Evolutionary conservation across 2,329 filamentous ascomycete species (phyloP).

Genomic region (Fusarium bulbicola): DNA sequence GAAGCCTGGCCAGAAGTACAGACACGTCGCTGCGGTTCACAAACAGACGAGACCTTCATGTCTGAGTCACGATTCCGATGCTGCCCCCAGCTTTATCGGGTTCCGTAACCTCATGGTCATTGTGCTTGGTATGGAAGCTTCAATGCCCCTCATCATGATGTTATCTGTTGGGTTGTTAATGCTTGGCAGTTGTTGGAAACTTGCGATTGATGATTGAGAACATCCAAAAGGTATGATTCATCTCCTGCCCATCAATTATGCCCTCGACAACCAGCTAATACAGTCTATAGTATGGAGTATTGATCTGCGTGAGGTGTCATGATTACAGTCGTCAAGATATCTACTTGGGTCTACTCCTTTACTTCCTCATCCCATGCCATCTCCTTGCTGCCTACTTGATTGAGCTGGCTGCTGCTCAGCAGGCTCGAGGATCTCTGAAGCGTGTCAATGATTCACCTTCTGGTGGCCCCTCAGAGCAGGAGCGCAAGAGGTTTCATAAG

Average conservation of each 20-base stretch:
- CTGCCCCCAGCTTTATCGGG: conserved; percentile 84
- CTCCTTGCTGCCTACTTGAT: conserved; percentile 91
- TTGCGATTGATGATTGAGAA: conserved; percentile 96
- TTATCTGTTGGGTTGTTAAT: conserved; percentile 27
- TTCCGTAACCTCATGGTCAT: conserved; percentile 98
- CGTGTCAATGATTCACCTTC: conserved; percentile 60
- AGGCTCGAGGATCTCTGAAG: conserved; percentile 75
- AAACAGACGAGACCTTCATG: conserved; percentile 76
- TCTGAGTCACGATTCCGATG: conserved; percentile 82
- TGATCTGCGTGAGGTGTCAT: conserved; percentile 91
- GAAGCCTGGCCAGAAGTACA: conserved; percentile 70
- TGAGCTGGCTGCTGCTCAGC: conserved; percentile 82
- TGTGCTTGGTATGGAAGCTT: conserved; percentile 72
- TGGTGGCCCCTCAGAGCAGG: conserved; percentile 61
- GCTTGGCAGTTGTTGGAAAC: conserved; percentile 81
- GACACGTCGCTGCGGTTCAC: conserved; percentile 91
- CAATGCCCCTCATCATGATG: conserved; percentile 23
- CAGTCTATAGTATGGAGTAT: conserved; percentile 79
- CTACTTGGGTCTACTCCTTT: conserved; percentile 78
- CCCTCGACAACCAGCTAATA: conserved; percentile 6
- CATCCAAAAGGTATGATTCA: conserved; percentile 79
- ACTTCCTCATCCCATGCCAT: conserved; percentile 88
- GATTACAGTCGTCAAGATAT: conserved; percentile 85
- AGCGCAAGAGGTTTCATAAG: conserved; percentile 72
- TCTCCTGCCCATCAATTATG: background rate